Base-by-base conservation (phyloP, 805 yeast genomes). In the Pichia sporocuriosa region DNA sequence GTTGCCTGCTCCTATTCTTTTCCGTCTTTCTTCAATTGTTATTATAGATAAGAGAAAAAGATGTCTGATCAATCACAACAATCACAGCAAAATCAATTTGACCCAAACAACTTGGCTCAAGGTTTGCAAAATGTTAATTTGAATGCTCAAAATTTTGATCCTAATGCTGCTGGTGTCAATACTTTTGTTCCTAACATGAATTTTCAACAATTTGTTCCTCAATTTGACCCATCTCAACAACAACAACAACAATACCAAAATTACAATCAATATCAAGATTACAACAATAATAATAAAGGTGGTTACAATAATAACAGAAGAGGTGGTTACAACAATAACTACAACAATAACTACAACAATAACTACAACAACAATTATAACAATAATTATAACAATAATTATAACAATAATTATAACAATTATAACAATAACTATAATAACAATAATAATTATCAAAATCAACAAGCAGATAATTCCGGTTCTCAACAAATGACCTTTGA, bases 401-500 rank as follows among this genome's bases (percentile, higher is more conserved):
- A 48, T 57, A 53, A 43, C 32, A 25, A 33, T 23, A 45, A 42
- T 26, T 46, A 55, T 35, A 47, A 47, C 43, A 53, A 41, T 4
- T 23, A 35, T 25, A 33, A 33, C 25, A 33, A 26, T 35, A n/a
- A 26, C 25, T n/a, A 35, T 13, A 32, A 37, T 26, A 23, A 40
- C 22, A 23, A 35, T 9, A 20, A 35, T 19, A 16, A 30, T 27
- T 15, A 27, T 37, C 31, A 51, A 43, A 30, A 46, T 16, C 50
- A 43, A 29, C 46, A 49, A 15, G 47, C 43, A 27, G 37, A 48
- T 3, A 47, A 49, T 15, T 54, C 50, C 25, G 55, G 42, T 49
- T 50, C 60, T 45, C 69, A 68, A 54, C 81, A 79, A 47, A 79
- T 85, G 86, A 74, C 89, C 30, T 70, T 86, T 54, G 94, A 87